These are phyloP conservation scores for Calonectria henricotiae DNA, from an alignment of 2,329 filamentous ascomycete genomes.

Conservation along the genomic window DNA sequence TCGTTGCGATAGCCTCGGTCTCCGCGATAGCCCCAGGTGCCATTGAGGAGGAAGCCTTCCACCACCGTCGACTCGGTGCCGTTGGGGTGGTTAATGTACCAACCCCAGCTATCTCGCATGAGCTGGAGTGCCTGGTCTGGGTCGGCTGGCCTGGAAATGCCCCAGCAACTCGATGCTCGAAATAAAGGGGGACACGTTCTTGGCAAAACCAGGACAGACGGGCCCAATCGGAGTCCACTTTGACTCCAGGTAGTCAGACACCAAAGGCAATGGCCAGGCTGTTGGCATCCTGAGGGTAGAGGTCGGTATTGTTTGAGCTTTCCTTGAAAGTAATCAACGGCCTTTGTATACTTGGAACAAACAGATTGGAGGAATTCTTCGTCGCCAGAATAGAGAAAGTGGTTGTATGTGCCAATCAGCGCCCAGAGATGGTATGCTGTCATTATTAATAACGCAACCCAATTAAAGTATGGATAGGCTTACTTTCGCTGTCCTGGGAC, in stretches of 20 bases:
- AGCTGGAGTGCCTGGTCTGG: slow-evolving; percentile 70
- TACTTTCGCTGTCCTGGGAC: slow-evolving; percentile 12
- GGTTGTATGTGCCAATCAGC: slow-evolving; percentile 12
- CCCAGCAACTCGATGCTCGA: slow-evolving; percentile 7
- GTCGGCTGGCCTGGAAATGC: slow-evolving; percentile 55
- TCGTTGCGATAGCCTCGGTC: slow-evolving; percentile 67
- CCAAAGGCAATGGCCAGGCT: slow-evolving; percentile 18
- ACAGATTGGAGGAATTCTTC: background rate
- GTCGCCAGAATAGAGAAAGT: slow-evolving; percentile 10
- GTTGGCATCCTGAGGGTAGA: slow-evolving; percentile 18
- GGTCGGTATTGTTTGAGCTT: slow-evolving; percentile 3
- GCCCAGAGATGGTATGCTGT: slow-evolving; percentile 16
- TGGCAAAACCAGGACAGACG: background rate
- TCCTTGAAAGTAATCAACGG: slow-evolving; percentile 6
- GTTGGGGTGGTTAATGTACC: slow-evolving; percentile 72
- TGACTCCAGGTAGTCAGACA: background rate
- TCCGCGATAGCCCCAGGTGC: slow-evolving; percentile 72
- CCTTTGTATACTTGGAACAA: slow-evolving; percentile 2
- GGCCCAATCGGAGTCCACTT: slow-evolving; percentile 13
- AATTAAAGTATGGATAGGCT: background rate
- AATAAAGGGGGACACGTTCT: slow-evolving; percentile 8
- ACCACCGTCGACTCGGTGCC: slow-evolving; percentile 74
- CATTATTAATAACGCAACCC: background rate
- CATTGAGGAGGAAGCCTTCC: slow-evolving; percentile 72
- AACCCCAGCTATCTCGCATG: slow-evolving; percentile 73